Base-by-base conservation (phyloP, 2,329 filamentous ascomycete species). In the Dothideomycetidae sp. region DNA sequence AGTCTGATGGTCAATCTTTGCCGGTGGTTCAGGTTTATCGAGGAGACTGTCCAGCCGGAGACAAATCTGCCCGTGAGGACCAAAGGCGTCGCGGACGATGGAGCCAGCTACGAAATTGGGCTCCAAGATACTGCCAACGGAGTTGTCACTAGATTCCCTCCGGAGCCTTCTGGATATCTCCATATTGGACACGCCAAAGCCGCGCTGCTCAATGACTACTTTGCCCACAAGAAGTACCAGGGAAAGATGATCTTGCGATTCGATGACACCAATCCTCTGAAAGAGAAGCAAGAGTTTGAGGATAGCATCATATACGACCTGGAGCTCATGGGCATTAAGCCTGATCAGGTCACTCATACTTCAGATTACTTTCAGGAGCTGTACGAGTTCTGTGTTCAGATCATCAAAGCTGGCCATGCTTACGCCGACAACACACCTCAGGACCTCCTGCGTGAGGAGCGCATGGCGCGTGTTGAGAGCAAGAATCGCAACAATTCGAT, bases 161-260 rank as follows among this genome's bases (percentile, higher is more conserved):
- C 88, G 3, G 88, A 94, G 75, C 88, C 88, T 46, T 93, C 84
- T 67, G 85, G 85, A 44, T 93, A 93, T 56, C 74, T 94, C 31
- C 88, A 94, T 63, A 93, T 94, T 46, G 88, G 88, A 37, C 88
- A 96, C 64, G 84, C 85, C 49, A 96, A 96, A 64, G 85, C 85
- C 18, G 85, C 85, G 4, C 70, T 93, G 39, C 74, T 96, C 40
- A 93, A 90, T 64, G 86, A 96, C 58, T 96, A 93, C 68, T 96
- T 96, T 50, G 88, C 85, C 31, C 85, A 94, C 59, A 79, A 85
- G 57, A 81, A 84, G 50, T 93, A 93, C 67, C 78, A 88, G 43
- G 90, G 90, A 52, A 92, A 80, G 51, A 69, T 98, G 50, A 76
- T 92, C 42, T 73, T 96, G 34, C 81, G 90, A 42, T 90, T 98